phyloP scores from a whole-genome alignment of 257 asterid species.

The Verbascum thapsus region DNA sequence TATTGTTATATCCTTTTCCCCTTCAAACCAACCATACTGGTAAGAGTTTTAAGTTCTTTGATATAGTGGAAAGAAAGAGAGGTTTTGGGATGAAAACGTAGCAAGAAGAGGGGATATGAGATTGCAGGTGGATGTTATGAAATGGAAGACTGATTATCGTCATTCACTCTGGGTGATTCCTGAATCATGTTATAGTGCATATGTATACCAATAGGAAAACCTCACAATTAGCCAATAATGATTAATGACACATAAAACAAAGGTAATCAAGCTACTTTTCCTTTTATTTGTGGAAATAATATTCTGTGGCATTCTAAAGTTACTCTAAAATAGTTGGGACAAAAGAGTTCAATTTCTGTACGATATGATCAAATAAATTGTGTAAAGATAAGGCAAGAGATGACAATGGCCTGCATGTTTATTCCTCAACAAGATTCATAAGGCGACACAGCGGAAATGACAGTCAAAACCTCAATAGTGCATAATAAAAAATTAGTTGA shows the following conservation, averaged over 20 bases:
- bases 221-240: background rate
- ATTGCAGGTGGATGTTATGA: background rate
- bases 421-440: constrained; percentile 22
- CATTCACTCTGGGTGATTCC: background rate
- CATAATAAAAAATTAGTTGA: constrained; percentile 17
- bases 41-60: too few relatives aligned
- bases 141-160: background rate
- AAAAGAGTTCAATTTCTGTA: constrained; percentile 10
- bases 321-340: constrained; percentile 7
- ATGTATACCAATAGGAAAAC: constrained; percentile 14
- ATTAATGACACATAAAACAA: constrained; percentile 2
- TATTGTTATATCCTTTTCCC: background rate
- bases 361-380: background rate
- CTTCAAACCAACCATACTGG: too few relatives aligned
- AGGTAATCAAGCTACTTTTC: constrained; percentile 17
- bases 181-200: constrained; percentile 13
- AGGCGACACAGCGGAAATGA: constrained; percentile 1
- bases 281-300: background rate
- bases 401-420: background rate
- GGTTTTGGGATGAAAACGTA: background rate
- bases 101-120: background rate
- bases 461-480: constrained; percentile 17
- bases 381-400: constrained; percentile 16
- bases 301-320: constrained; percentile 16
- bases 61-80: background rate